These are phyloP conservation scores for Suillus ampliporus DNA, from an alignment of 768 basidiomycete species.

Conservation along the genomic window DNA sequence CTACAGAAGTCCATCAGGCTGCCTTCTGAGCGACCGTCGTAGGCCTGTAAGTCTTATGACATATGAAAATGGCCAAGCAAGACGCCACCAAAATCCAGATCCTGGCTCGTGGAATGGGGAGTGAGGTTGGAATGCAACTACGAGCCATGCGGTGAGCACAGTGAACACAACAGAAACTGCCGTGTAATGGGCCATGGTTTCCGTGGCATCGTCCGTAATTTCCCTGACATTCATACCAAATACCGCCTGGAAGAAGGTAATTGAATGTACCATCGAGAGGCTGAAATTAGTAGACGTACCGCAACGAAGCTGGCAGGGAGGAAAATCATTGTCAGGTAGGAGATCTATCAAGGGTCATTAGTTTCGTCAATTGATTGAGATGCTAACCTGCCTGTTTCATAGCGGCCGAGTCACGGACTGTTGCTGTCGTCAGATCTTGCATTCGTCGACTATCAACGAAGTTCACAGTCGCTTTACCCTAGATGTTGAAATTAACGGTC, in stretches of 20 bases:
- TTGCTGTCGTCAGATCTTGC: slow-evolving; percentile 13
- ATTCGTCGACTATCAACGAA: slow-evolving; percentile 49
- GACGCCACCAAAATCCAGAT: slow-evolving; percentile 18
- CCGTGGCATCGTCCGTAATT: slow-evolving; percentile 27
- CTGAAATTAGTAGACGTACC: slow-evolving; percentile 22
- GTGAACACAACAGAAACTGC: slow-evolving; percentile 50
- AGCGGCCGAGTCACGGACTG: slow-evolving; percentile 18
- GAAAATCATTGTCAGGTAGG: slow-evolving; percentile 62
- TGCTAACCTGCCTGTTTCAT: slow-evolving; percentile 28
- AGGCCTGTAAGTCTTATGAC: slow-evolving; percentile 7
- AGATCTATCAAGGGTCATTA: slow-evolving; percentile 42
- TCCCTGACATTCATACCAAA: slow-evolving; percentile 19
- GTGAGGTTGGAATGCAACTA: slow-evolving; percentile 53
- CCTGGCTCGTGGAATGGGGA: slow-evolving; percentile 17
- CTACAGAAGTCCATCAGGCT: neutral
- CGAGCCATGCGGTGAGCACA: slow-evolving; percentile 53
- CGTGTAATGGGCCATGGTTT: slow-evolving; percentile 42
- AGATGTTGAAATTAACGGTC: neutral
- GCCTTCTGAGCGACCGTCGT: neutral
- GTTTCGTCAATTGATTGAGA: neutral
- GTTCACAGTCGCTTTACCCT: slow-evolving; percentile 63
- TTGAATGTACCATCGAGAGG: neutral
- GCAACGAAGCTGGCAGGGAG: slow-evolving; percentile 54
- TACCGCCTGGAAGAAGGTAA: slow-evolving; percentile 19
- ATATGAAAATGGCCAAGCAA: slow-evolving; percentile 30